A percentile compares a stretch with the other conserved stretches of the same genome.
Evolutionary conservation across 2,329 filamentous ascomycete species (phyloP).

Genomic region (Neospermospora avenae): DNA sequence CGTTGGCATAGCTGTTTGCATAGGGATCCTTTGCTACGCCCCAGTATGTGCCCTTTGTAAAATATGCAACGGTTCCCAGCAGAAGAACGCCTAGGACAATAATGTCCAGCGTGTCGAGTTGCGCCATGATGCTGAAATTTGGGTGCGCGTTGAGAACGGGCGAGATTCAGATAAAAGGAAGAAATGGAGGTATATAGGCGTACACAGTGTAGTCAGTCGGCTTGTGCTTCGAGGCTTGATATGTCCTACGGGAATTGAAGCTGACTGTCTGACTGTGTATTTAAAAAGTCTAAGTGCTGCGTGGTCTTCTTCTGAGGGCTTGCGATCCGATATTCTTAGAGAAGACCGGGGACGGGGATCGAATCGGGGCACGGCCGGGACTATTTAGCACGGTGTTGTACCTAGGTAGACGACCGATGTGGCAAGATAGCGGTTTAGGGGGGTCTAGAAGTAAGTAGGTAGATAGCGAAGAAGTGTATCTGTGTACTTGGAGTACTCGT

Average conservation of each 20-base stretch:
- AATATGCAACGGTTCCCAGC: conserved; percentile 86
- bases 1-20: conserved; percentile 67
- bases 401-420: not conserved
- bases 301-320: conserved; percentile 2
- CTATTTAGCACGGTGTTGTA: not conserved
- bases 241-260: not conserved
- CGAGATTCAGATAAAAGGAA: not conserved
- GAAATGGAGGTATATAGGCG: not conserved
- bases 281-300: not conserved
- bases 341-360: not conserved
- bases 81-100: conserved; percentile 84
- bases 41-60: conserved; percentile 97
- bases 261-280: conserved; percentile 4
- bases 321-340: conserved; percentile 5
- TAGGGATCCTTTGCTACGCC: conserved; percentile 86
- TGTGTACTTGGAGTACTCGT: no score
- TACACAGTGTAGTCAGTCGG: not conserved
- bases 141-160: not conserved
- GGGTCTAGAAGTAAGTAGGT: no score
- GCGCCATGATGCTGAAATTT: conserved; percentile 65
- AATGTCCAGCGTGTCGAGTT: conserved; percentile 94
- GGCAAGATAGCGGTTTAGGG: not conserved
- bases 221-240: not conserved
- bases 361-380: not conserved
- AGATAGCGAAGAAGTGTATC: no score